Evolutionary conservation across 805 yeast species (phyloP).

Genomic region (Blastobotrys parvus): DNA sequence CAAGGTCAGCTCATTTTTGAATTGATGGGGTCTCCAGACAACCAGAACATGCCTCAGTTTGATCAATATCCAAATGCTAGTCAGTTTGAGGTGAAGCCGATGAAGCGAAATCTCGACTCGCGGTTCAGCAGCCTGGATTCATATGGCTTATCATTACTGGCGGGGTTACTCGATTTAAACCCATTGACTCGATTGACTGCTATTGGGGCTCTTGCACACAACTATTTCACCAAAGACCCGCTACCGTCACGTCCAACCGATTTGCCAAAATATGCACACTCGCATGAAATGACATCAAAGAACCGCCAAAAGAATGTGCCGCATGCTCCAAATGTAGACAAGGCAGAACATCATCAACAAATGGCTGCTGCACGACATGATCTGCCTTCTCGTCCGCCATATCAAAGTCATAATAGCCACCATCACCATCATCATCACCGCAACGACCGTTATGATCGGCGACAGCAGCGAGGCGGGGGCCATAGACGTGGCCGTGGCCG

Average conservation of each 20-base stretch:
- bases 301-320: constrained; percentile 8
- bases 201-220: constrained; percentile 60
- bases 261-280: constrained; percentile 69
- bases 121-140: constrained; percentile 24
- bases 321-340: constrained; percentile 10
- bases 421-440: constrained; percentile 2
- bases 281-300: constrained; percentile 71
- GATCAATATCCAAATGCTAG: constrained; percentile 42
- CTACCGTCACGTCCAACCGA: constrained; percentile 46
- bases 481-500: too few relatives aligned
- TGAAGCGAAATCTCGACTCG: constrained; percentile 35
- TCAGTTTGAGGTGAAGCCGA: constrained; percentile 18
- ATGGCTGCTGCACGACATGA: not conserved
- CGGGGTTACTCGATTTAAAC: constrained; percentile 56
- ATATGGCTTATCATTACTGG: constrained; percentile 34
- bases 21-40: constrained; percentile 71
- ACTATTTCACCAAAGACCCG: constrained; percentile 62
- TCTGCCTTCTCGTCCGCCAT: too few relatives aligned
- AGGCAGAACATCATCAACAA: constrained; percentile 4
- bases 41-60: constrained; percentile 53
- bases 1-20: constrained; percentile 79
- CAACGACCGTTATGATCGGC: not conserved
- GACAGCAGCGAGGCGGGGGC: not conserved
- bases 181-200: constrained; percentile 75
- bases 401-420: too few relatives aligned